Evolutionary conservation across 768 basidiomycete species (phyloP), one percentile per base, ranked within the genome.

Genomic region (Phaeotremella fagi): DNA sequence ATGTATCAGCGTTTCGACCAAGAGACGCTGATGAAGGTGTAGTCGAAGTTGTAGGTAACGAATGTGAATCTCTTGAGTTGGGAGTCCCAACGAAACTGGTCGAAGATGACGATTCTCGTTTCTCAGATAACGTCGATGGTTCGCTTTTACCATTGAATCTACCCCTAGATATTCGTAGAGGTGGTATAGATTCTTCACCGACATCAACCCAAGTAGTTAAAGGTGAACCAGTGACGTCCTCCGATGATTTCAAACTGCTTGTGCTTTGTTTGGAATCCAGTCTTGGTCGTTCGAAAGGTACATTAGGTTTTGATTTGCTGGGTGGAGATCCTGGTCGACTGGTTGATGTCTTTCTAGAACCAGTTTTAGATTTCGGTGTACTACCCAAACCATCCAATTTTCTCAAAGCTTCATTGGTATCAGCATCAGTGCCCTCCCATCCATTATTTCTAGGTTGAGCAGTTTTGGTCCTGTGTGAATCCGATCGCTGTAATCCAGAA

Each of bases 351-450:
- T 50, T 52, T 1, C 45, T 45, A 5, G 43, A 43, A 42, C 60
- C 61, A 6, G 23, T 51, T 46, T 55, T 60, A 15, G 15, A 42
- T 48, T 54, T 63, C 20, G 64, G 60, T 0, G 80, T 83, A 69
- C 86, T 87, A 1, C 85, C 85, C 11, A 95, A 72, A 0, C 94
- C 94, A 65, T 99, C 94, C 23, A 99, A 76, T 75, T 94, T 95
- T 50, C 91, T 82, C 29, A 99, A 78, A 7, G 90, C 89, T 64
- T 94, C 91, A 5, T 83, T 87, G 5, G 94, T 91, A 15, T 85
- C 85, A 63, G 88, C 85, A 68, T 92, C 89, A 64, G 89, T 86
- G 64, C 79, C 55, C 82, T 89, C 85, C 71, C 55, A 36, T 55
- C 54, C 49, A 38, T 48, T 9, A 53, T 42, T 26, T 46, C 57